Evolutionary conservation across 1,284 basidiomycete species (phyloP).

Genomic region (Rhodofomes roseus): DNA sequence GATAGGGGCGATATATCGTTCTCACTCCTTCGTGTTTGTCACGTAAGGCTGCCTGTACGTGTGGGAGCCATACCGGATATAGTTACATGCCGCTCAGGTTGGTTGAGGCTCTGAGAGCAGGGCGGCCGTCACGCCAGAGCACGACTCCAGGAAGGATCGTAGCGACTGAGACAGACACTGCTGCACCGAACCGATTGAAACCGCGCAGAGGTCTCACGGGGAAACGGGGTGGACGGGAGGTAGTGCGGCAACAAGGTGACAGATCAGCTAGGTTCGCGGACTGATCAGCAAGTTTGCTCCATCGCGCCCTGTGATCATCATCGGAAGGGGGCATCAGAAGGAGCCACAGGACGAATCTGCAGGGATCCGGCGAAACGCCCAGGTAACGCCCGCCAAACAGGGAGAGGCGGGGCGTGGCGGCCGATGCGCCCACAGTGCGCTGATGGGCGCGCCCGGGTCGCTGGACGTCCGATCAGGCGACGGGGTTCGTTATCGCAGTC

Average conservation of each 20-base stretch:
- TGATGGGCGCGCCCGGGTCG: not conserved
- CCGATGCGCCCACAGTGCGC: constrained; percentile 1
- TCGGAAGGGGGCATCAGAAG: constrained; percentile 1
- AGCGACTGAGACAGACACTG: too few species aligned
- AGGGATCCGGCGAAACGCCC: not conserved
- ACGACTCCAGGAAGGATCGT: too few species aligned
- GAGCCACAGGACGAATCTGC: not conserved
- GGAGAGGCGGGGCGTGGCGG: not conserved
- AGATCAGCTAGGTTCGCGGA: not conserved
- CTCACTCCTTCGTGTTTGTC: not conserved
- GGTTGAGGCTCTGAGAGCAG: not conserved
- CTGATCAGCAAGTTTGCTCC: constrained; percentile 2
- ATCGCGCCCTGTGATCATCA: not conserved
- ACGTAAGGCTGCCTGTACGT: not conserved
- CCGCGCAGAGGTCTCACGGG: not conserved
- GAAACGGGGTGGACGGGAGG: not conserved
- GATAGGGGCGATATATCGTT: not conserved
- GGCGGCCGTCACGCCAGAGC: too few species aligned
- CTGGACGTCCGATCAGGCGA: not conserved
- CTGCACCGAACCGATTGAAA: not conserved
- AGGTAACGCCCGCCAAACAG: not conserved
- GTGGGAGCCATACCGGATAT: not conserved
- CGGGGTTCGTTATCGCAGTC: not conserved
- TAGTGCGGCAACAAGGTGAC: not conserved
- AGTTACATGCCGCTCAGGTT: not conserved